Conservation (phyloP, 352 stramenopile genomes). For the Pythium oligandrum region DNA sequence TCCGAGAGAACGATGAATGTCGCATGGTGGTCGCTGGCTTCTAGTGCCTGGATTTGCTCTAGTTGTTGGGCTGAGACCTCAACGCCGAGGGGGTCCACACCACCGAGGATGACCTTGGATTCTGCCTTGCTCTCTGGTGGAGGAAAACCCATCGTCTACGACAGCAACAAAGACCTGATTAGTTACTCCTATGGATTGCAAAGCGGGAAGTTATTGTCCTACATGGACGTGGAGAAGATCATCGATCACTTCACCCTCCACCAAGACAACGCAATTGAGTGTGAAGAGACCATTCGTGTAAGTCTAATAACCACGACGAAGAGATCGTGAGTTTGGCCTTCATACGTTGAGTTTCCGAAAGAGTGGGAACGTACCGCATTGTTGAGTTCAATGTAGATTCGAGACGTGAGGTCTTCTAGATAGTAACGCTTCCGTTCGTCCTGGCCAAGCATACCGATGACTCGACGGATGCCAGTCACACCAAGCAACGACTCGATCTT, state of each 20-base stretch:
- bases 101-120: slow-evolving; percentile 68
- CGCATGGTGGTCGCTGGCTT: slow-evolving; percentile 75
- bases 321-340: background rate
- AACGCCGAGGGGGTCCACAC: slow-evolving; percentile 77
- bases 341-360: background rate
- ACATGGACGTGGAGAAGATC: slow-evolving; percentile 88
- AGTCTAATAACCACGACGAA: slow-evolving; percentile 20
- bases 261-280: slow-evolving; percentile 90
- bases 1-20: slow-evolving; percentile 94
- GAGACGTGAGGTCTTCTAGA: slow-evolving; percentile 78
- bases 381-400: slow-evolving; percentile 72
- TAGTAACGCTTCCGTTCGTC: slow-evolving; percentile 77
- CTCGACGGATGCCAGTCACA: slow-evolving; percentile 62
- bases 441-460: slow-evolving; percentile 84
- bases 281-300: slow-evolving; percentile 89
- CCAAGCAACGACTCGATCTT: slow-evolving; percentile 83
- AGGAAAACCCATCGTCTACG: slow-evolving; percentile 86
- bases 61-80: slow-evolving; percentile 77
- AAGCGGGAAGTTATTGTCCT: slow-evolving; percentile 11
- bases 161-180: background rate
- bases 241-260: slow-evolving; percentile 92
- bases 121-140: slow-evolving; percentile 80
- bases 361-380: slow-evolving; percentile 34
- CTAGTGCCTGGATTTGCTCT: slow-evolving; percentile 73
- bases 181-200: background rate